phyloP scores from a whole-genome alignment of 495 filamentous ascomycete genomes.

The Halenospora varia region DNA sequence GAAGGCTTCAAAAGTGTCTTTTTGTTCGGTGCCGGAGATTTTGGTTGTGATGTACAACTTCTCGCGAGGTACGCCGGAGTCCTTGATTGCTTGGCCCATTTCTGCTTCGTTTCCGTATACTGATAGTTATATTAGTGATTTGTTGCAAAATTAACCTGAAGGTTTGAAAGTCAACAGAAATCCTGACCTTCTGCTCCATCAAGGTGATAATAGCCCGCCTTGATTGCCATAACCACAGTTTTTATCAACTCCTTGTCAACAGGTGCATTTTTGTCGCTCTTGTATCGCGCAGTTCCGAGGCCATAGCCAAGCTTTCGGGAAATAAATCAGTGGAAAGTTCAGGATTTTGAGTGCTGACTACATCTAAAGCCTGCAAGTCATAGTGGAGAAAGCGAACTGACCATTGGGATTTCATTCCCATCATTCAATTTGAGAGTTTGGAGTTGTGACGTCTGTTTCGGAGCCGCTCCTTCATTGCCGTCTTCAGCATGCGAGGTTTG shows the following conservation, averaged over 20 bases:
- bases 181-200: constrained; percentile 67
- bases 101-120: constrained; percentile 78
- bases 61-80: constrained; percentile 58
- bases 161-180: neutral
- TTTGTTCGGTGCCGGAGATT: constrained; percentile 45
- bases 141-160: neutral
- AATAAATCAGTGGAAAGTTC: neutral
- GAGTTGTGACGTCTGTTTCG: constrained; percentile 34
- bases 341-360: too few relatives aligned
- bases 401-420: constrained; percentile 68
- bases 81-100: constrained; percentile 68
- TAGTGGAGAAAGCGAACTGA: too few relatives aligned
- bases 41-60: constrained; percentile 80
- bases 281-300: constrained; percentile 39
- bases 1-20: constrained; percentile 63
- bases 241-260: constrained; percentile 53
- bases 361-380: too few relatives aligned
- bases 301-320: constrained; percentile 65
- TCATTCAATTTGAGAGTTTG: constrained; percentile 61
- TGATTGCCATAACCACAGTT: constrained; percentile 62
- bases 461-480: constrained; percentile 18
- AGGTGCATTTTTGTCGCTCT: constrained; percentile 21
- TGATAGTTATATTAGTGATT: constrained; percentile 24
- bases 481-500: constrained; percentile 18
- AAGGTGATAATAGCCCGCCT: constrained; percentile 67